These are phyloP conservation scores for Zygnema cylindricum DNA, from an alignment of 139 green algal genomes.

Conservation along the genomic window DNA sequence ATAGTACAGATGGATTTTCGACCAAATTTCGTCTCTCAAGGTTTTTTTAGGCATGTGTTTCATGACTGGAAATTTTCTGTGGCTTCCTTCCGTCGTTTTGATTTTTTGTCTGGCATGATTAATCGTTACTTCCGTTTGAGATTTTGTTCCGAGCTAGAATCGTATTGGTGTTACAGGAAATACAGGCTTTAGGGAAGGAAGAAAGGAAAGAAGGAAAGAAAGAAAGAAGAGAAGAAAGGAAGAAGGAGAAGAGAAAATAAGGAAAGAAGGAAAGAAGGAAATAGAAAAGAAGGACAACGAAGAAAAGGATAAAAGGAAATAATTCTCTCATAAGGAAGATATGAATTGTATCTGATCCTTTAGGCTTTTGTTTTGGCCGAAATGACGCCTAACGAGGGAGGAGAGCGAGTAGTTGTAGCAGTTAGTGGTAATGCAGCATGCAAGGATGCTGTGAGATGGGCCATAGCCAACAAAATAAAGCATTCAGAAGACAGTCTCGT, in stretches of 20 bases:
- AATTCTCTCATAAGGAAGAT: not conserved
- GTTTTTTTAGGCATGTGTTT: too few species aligned
- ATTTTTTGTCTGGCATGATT: too few species aligned
- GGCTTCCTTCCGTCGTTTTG: too few species aligned
- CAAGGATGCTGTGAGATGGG: conserved; percentile 38
- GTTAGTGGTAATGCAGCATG: conserved; percentile 20
- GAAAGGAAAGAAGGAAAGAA: not conserved
- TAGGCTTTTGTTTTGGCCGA: not conserved
- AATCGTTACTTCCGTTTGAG: too few species aligned
- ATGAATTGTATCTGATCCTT: not conserved
- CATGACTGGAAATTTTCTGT: too few species aligned
- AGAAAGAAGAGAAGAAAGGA: not conserved
- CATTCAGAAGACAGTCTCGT: conserved; percentile 28
- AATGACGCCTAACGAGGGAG: not conserved
- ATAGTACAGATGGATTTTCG: too few species aligned
- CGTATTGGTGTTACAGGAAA: too few species aligned
- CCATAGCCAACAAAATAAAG: conserved; percentile 38
- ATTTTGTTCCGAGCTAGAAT: too few species aligned
- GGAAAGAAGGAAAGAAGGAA: not conserved
- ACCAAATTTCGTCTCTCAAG: too few species aligned
- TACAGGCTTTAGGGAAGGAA: too few species aligned
- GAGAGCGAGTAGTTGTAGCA: conserved; percentile 14
- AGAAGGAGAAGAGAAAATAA: not conserved
- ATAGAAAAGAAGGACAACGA: not conserved
- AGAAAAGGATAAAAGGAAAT: not conserved